Conservation (phyloP, 495 filamentous ascomycete species). For the Halenospora varia region DNA sequence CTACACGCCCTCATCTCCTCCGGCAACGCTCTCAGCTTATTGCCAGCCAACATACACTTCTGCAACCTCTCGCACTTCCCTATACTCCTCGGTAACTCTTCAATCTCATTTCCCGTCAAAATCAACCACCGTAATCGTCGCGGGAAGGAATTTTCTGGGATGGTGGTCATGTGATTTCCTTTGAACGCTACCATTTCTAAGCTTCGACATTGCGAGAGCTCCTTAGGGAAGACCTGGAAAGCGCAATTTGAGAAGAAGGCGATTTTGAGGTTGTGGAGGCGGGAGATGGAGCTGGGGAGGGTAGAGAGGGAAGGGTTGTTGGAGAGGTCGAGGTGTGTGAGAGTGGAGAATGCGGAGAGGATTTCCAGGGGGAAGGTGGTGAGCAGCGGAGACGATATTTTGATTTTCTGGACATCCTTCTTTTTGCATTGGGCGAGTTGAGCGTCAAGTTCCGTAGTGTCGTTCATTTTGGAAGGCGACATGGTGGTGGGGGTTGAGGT, state of each 20-base stretch:
- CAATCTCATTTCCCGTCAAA: constrained; percentile 38
- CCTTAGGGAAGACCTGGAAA: constrained; percentile 38
- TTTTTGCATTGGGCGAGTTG: too few relatives aligned
- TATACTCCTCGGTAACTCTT: constrained; percentile 33
- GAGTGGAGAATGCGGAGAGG: constrained; percentile 32
- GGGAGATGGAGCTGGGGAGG: constrained; percentile 33
- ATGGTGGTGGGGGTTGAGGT: too few relatives aligned
- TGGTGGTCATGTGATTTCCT: constrained; percentile 36
- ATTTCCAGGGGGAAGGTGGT: constrained; percentile 36
- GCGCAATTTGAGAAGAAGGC: constrained; percentile 41
- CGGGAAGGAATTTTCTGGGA: constrained; percentile 39
- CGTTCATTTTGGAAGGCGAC: too few relatives aligned
- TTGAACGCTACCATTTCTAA: constrained; percentile 44
- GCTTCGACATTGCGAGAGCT: constrained; percentile 34
- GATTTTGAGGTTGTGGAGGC: constrained; percentile 39
- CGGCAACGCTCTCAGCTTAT: constrained; percentile 33
- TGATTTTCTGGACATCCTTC: constrained; percentile 31
- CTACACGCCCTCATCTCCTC: constrained; percentile 35
- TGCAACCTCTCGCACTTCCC: constrained; percentile 35
- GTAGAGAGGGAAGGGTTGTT: constrained; percentile 33
- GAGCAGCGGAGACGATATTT: constrained; percentile 33
- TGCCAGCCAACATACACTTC: constrained; percentile 41
- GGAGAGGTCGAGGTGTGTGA: constrained; percentile 43
- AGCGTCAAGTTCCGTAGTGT: too few relatives aligned
- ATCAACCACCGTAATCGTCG: constrained; percentile 39